Percentiles rank a stretch among this genome's conserved stretches.
Evolutionary conservation across 352 stramenopile species (phyloP).

Genomic region (Discostella stelligera): DNA sequence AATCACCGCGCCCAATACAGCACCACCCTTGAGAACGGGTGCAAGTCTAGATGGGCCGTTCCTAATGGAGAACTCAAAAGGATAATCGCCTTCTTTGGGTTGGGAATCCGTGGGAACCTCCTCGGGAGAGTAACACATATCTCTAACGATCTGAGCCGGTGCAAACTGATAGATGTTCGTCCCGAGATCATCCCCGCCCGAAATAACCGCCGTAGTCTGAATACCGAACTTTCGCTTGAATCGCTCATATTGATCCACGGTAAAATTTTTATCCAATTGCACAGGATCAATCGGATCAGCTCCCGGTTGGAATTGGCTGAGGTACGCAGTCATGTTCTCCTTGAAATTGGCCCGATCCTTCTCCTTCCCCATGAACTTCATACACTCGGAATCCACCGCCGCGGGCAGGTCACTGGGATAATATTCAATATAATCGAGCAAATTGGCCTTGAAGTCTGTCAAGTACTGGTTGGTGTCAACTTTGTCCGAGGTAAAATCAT

Average conservation of each 20-base stretch:
- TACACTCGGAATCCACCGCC: conserved; percentile 53
- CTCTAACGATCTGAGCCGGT: conserved; percentile 61
- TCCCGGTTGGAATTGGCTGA: conserved; percentile 66
- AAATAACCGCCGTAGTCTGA: conserved; percentile 72
- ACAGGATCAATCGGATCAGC: conserved; percentile 58
- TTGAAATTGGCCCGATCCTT: conserved; percentile 74
- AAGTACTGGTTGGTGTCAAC: conserved; percentile 49
- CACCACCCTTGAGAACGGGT: conserved; percentile 43
- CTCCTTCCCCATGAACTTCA: conserved; percentile 76
- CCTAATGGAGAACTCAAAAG: conserved; percentile 70
- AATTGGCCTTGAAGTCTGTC: conserved; percentile 73
- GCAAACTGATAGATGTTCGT: conserved; percentile 57
- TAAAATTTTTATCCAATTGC: conserved; percentile 65
- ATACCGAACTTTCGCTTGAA: conserved; percentile 78
- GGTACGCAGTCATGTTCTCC: conserved; percentile 71
- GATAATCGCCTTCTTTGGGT: conserved; percentile 20
- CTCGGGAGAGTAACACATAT: conserved; percentile 55
- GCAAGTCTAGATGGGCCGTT: conserved; percentile 35
- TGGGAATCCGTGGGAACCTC: conserved; percentile 11
- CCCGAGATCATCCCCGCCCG: conserved; percentile 56
- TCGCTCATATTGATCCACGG: conserved; percentile 66
- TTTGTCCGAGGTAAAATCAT: conserved; percentile 45
- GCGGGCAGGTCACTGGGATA: conserved; percentile 69
- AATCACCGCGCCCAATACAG: conserved; percentile 69
- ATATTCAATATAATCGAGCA: conserved; percentile 59